Evolutionary conservation across 2,329 filamentous ascomycete species (phyloP), one percentile per base, ranked within the genome.

Genomic region (Rutstroemia sp.): DNA sequence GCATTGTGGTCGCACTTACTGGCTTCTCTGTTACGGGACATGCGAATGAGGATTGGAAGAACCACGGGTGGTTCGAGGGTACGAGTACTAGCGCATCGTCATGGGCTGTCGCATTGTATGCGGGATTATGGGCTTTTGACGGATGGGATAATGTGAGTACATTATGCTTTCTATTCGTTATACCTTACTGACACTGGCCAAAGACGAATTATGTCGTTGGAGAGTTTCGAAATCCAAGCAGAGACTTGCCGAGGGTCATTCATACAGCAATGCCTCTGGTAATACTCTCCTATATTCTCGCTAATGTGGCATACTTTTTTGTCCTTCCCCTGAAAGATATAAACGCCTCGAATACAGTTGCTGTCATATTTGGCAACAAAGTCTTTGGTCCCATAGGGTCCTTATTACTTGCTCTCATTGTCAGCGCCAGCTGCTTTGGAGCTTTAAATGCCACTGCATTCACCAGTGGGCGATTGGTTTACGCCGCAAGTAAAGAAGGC

Each of bases 131-230:
- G 94, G 94, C 94, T 0, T 99, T 94, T 73, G 94, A 99, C 69
- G 94, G 94, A 30, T 99, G 94, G 94, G 94, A 99, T 70, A 99
- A 99, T 71, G 90, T 94, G 74, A 75, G 87, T 77, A 36, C 30
- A 12, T 34, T 12, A 10, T 12, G 30, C 30, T 49, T n/a, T 9
- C 9, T 45, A 25, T 23, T 6, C 27, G 54, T n/a, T 30, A 39
- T 25, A 16, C 6, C 17, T 23, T 60, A 55, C 66, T 73, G 63
- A 72, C 61, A 40, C 38, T 12, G n/a, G 5, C 46, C 21, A 9
- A 61, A 94, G 89, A 95, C 92, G 60, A 99, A 96, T 73, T 99
- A 96, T 68, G 94, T 99, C 6, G 91, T 95, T 0, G 94, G 92
- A 65, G 94, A 99, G 73, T 97, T 99, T 75, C 88, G 91, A 66